phyloP scores from a whole-genome alignment of 2,329 filamentous ascomycete genomes.

The Colletotrichum chlorophyti region DNA sequence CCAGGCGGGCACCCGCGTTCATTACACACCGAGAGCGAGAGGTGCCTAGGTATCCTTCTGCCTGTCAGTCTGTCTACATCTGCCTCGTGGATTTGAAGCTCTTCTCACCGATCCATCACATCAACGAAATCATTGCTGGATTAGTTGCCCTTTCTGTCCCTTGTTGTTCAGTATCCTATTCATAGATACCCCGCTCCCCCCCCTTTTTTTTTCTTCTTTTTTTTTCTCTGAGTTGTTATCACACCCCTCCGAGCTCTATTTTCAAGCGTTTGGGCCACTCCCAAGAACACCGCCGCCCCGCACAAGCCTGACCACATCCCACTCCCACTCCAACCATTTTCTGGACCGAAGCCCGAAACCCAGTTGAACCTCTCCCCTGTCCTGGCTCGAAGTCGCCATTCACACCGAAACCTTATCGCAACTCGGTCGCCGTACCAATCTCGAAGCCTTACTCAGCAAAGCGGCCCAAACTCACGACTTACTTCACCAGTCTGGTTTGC shows the following conservation, averaged over 20 bases:
- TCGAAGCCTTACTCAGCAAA: slow-evolving; percentile 20
- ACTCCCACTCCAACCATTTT: slow-evolving; percentile 9
- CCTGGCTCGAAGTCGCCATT: slow-evolving; percentile 12
- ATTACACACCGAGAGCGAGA: no score
- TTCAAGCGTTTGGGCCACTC: neutral
- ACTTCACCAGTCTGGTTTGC: neutral
- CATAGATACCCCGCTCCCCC: neutral
- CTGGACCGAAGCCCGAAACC: neutral
- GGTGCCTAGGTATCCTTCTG: no score
- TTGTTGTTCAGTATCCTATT: neutral
- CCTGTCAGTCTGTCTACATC: neutral
- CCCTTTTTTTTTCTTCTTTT: neutral
- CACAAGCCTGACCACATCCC: slow-evolving; percentile 6
- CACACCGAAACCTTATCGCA: slow-evolving; percentile 25
- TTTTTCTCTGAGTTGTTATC: no score
- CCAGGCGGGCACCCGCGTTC: no score
- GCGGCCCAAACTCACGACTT: neutral
- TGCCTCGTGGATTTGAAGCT: neutral
- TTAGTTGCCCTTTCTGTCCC: neutral
- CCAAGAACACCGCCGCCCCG: slow-evolving; percentile 19
- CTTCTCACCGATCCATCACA: neutral
- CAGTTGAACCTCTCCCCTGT: neutral
- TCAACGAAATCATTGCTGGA: neutral
- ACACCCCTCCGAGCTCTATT: neutral
- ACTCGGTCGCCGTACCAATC: neutral